A percentile compares a stretch with the other conserved stretches of the same genome.
Conservation (phyloP, 2,329 filamentous ascomycete species). For the Hymenoscyphus fraxineus region DNA sequence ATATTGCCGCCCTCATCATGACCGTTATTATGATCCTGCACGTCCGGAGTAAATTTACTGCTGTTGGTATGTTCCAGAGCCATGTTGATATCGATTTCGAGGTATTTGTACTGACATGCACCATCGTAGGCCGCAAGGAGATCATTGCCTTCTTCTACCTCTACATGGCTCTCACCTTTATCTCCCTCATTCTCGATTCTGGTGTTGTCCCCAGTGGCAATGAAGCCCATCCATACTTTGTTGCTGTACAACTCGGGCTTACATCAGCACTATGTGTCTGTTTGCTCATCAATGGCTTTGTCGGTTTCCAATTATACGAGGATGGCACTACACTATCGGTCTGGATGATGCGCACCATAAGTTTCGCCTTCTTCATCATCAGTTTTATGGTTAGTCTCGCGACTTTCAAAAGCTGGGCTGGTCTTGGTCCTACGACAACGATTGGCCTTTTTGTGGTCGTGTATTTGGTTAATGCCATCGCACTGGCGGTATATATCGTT, state of each 20-base stretch:
- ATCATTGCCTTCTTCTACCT: conserved; percentile 93
- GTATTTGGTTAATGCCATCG: conserved; percentile 86
- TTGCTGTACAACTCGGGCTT: conserved; percentile 80
- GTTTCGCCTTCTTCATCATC: conserved; percentile 76
- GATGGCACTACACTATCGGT: conserved; percentile 91
- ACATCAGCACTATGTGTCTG: conserved; percentile 82
- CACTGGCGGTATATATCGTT: conserved; percentile 77
- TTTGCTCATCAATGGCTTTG: conserved; percentile 93
- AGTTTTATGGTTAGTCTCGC: conserved; percentile 83
- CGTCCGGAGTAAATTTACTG: conserved; percentile 95
- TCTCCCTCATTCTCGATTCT: conserved; percentile 86
- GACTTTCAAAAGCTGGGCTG: conserved; percentile 90
- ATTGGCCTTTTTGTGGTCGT: conserved; percentile 86
- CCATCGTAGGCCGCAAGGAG: conserved; percentile 54
- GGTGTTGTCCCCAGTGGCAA: conserved; percentile 85
- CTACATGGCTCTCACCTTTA: conserved; percentile 84
- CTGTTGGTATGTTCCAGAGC: conserved; percentile 66
- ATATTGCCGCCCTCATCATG: conserved; percentile 88
- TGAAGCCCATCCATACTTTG: conserved; percentile 82
- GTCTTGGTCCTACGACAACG: conserved; percentile 79
- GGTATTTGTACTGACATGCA: conserved; percentile 9
- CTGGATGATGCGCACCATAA: conserved; percentile 82
- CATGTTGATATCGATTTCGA: not conserved
- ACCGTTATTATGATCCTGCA: conserved; percentile 97
- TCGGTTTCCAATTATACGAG: conserved; percentile 97